Conservation (phyloP, 2,329 filamentous ascomycete species). For the Fusarium bactridioides region DNA sequence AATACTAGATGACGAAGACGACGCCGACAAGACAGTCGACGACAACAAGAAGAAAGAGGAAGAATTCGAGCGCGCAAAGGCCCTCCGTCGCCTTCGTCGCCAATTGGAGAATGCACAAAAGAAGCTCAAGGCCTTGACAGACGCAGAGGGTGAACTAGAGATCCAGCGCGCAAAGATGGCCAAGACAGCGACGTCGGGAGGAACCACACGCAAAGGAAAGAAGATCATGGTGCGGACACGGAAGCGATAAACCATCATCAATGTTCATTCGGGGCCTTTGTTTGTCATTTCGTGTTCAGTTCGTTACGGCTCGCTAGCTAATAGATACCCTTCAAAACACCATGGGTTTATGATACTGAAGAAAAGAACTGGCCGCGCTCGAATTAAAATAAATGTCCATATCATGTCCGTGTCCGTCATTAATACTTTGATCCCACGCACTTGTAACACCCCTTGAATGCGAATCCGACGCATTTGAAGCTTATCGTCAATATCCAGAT, state of each 20-base stretch:
- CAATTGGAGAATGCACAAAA: slow-evolving; percentile 60
- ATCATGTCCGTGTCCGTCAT: slow-evolving; percentile 13
- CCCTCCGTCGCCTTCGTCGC: slow-evolving; percentile 54
- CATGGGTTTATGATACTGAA: slow-evolving; percentile 40
- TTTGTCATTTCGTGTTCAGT: slow-evolving; percentile 29
- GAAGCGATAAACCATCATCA: slow-evolving; percentile 58
- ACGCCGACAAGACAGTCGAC: slow-evolving; percentile 37
- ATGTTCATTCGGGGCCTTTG: not conserved
- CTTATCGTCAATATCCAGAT: slow-evolving; percentile 65
- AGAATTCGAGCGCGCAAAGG: slow-evolving; percentile 52
- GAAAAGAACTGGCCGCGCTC: slow-evolving; percentile 10
- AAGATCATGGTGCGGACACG: slow-evolving; percentile 70
- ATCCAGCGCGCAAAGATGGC: slow-evolving; percentile 69
- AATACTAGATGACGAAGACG: slow-evolving; percentile 44
- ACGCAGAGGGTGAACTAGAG: slow-evolving; percentile 65
- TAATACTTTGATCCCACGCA: slow-evolving; percentile 57
- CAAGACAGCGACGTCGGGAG: slow-evolving; percentile 68
- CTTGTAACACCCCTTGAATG: slow-evolving; percentile 60
- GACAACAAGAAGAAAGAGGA: slow-evolving; percentile 40
- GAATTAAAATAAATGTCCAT: slow-evolving; percentile 1
- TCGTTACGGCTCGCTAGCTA: slow-evolving; percentile 38
- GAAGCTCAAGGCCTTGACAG: slow-evolving; percentile 62
- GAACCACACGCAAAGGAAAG: slow-evolving; percentile 65
- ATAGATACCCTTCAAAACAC: slow-evolving; percentile 41
- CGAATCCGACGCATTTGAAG: slow-evolving; percentile 61